Conservation (phyloP, 192 early-diverging fungal species). For the Chytriomyces sp. region DNA sequence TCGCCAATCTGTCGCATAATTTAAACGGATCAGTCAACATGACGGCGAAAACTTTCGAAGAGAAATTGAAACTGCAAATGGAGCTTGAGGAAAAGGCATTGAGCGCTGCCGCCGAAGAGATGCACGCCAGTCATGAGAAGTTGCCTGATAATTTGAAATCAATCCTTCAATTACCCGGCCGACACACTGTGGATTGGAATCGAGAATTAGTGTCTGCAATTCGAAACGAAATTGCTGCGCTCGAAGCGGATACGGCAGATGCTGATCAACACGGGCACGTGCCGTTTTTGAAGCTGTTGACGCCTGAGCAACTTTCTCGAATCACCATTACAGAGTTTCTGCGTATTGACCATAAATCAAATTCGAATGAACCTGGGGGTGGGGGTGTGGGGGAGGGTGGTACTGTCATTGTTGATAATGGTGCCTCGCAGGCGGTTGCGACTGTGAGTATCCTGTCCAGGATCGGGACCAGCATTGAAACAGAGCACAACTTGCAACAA, state of each 20-base stretch:
- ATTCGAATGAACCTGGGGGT: slow-evolving; percentile 20
- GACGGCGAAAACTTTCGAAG: not conserved
- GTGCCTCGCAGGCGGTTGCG: slow-evolving; percentile 36
- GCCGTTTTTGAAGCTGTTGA: slow-evolving; percentile 68
- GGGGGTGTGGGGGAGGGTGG: slow-evolving; percentile 40
- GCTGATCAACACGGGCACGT: slow-evolving; percentile 62
- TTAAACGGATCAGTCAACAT: not conserved
- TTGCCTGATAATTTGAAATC: slow-evolving; percentile 56
- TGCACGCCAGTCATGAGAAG: slow-evolving; percentile 58
- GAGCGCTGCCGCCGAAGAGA: slow-evolving; percentile 72
- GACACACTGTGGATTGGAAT: slow-evolving; percentile 73
- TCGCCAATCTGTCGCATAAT: slow-evolving; percentile 46
- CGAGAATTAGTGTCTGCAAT: slow-evolving; percentile 70
- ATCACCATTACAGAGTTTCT: slow-evolving; percentile 85
- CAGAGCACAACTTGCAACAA: slow-evolving; percentile 80
- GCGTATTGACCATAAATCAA: slow-evolving; percentile 45
- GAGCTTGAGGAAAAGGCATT: slow-evolving; percentile 83
- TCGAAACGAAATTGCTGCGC: slow-evolving; percentile 66
- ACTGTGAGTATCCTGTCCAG: slow-evolving; percentile 54
- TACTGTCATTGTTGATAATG: slow-evolving; percentile 44
- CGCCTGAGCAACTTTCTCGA: slow-evolving; percentile 75
- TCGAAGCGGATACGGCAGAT: slow-evolving; percentile 47
- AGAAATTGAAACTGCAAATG: slow-evolving; percentile 67
- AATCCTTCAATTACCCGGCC: slow-evolving; percentile 59
- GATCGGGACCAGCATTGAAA: slow-evolving; percentile 80